Evolutionary conservation across 257 asterid genomes (phyloP).

Genomic region (Paulownia fortunei): DNA sequence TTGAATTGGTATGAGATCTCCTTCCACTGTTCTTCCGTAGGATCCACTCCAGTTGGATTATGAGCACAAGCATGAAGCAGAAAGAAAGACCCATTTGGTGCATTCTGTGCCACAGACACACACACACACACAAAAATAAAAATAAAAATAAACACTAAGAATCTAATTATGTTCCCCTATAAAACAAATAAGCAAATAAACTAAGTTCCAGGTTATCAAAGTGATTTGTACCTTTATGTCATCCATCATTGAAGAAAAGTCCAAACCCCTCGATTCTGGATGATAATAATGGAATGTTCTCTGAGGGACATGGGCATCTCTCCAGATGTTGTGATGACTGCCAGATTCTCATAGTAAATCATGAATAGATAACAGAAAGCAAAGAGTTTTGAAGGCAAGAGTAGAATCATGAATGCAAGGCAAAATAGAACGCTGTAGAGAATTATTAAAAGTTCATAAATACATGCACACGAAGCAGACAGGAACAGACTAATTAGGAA

Average conservation of each 20-base stretch:
- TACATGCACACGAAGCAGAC: conserved; percentile 1
- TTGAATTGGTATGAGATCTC: conserved; percentile 90
- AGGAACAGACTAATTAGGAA: conserved; percentile 3
- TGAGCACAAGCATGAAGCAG: conserved; percentile 99
- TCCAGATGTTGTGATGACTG: conserved; percentile 99
- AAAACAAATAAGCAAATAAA: background rate
- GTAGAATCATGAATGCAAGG: background rate
- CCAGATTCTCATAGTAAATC: conserved; percentile 32
- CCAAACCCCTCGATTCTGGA: conserved; percentile 89
- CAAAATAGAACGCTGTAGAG: background rate
- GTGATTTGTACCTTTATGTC: conserved; percentile 71
- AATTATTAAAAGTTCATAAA: background rate
- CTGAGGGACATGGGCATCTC: conserved; percentile 93
- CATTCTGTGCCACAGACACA: conserved; percentile 57
- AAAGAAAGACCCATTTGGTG: conserved; percentile 90
- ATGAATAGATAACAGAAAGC: conserved; percentile 6
- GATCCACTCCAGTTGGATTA: conserved; percentile 99
- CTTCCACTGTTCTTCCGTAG: conserved; percentile 96
- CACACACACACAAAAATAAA: background rate
- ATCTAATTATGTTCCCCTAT: background rate
- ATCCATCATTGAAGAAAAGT: conserved; percentile 80
- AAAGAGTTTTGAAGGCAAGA: conserved; percentile 16
- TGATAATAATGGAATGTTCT: conserved; percentile 89
- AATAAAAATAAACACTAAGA: background rate
- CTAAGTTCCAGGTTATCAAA: background rate